phyloP scores from a whole-genome alignment of 1,139 yeast species.

The Sugiyamaella sp. region DNA sequence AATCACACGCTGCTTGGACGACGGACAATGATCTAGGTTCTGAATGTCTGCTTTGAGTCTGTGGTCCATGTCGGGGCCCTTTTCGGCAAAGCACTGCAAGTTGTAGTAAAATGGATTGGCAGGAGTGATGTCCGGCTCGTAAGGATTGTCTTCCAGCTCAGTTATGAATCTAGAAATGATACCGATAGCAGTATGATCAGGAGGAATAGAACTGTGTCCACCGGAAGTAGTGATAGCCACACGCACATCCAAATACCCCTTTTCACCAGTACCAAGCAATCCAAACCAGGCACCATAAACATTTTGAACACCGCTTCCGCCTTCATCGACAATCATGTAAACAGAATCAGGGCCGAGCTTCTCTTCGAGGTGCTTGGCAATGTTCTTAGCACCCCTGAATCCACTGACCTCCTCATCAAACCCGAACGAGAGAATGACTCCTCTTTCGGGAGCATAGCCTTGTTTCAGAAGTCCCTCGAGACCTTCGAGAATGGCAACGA shows the following conservation, averaged over 20 bases:
- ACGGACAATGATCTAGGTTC: slow-evolving; percentile 25
- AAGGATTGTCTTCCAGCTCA: slow-evolving; percentile 56
- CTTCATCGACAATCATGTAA: slow-evolving; percentile 65
- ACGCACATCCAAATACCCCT: slow-evolving; percentile 61
- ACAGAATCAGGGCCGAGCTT: slow-evolving; percentile 60
- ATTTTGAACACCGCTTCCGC: slow-evolving; percentile 49
- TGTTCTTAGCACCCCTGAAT: slow-evolving; percentile 54
- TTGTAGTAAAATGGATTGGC: slow-evolving; percentile 54
- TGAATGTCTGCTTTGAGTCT: slow-evolving; percentile 29
- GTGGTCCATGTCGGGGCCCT: slow-evolving; percentile 26
- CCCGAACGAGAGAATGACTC: slow-evolving; percentile 62
- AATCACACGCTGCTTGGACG: slow-evolving; percentile 31
- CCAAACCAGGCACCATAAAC: slow-evolving; percentile 55
- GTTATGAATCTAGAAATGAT: slow-evolving; percentile 57
- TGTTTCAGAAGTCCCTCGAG: slow-evolving; percentile 54
- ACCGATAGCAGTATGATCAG: slow-evolving; percentile 73
- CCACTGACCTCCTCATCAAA: slow-evolving; percentile 76
- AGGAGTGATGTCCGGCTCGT: slow-evolving; percentile 48
- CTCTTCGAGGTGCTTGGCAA: slow-evolving; percentile 50
- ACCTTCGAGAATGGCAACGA: slow-evolving; percentile 61
- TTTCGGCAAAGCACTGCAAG: slow-evolving; percentile 45
- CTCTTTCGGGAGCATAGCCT: slow-evolving; percentile 56
- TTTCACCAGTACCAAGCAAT: slow-evolving; percentile 65
- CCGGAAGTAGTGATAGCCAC: slow-evolving; percentile 62
- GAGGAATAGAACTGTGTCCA: slow-evolving; percentile 75